Percentiles rank a stretch among this genome's conserved stretches.
Conservation (phyloP, 2,329 filamentous ascomycete species). For the Penicillium hesseltinei region DNA sequence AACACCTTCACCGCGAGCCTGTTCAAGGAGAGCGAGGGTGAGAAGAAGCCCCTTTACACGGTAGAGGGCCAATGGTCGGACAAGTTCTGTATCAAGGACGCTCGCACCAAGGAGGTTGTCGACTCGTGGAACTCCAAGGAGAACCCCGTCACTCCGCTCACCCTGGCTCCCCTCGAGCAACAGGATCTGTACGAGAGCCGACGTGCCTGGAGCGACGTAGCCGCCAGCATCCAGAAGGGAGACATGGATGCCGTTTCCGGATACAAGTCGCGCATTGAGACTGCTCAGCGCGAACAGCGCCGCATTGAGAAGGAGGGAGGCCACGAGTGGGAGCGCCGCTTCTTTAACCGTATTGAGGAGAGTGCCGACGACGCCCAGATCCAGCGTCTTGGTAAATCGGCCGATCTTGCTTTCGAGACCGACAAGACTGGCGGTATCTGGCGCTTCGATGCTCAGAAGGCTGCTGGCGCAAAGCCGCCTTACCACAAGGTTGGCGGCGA, state of each 20-base stretch:
- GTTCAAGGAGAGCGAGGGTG: constrained; percentile 66
- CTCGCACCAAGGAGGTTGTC: constrained; percentile 52
- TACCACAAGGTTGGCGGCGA: constrained; percentile 43
- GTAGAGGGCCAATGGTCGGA: constrained; percentile 89
- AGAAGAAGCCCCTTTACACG: constrained; percentile 70
- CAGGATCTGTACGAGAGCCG: constrained; percentile 87
- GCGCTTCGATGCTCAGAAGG: constrained; percentile 62
- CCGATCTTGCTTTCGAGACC: constrained; percentile 52
- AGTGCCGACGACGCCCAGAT: constrained; percentile 40
- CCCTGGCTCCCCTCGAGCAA: constrained; percentile 67
- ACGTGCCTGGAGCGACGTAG: constrained; percentile 83
- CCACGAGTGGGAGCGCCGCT: constrained; percentile 75
- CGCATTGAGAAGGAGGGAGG: constrained; percentile 72
- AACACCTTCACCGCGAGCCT: constrained; percentile 79
- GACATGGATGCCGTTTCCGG: constrained; percentile 77
- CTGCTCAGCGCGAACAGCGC: constrained; percentile 75
- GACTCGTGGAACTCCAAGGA: constrained; percentile 62
- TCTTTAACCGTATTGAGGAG: constrained; percentile 60
- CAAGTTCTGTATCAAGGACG: constrained; percentile 72
- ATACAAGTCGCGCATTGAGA: constrained; percentile 89
- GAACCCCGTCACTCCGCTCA: constrained; percentile 63
- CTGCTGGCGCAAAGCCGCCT: constrained; percentile 42
- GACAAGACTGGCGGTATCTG: constrained; percentile 70
- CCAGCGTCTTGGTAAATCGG: constrained; percentile 42
- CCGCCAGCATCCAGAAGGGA: constrained; percentile 72